phyloP scores from a whole-genome alignment of 768 basidiomycete genomes.

The Tylopilus plumbeoviolaceoides region DNA sequence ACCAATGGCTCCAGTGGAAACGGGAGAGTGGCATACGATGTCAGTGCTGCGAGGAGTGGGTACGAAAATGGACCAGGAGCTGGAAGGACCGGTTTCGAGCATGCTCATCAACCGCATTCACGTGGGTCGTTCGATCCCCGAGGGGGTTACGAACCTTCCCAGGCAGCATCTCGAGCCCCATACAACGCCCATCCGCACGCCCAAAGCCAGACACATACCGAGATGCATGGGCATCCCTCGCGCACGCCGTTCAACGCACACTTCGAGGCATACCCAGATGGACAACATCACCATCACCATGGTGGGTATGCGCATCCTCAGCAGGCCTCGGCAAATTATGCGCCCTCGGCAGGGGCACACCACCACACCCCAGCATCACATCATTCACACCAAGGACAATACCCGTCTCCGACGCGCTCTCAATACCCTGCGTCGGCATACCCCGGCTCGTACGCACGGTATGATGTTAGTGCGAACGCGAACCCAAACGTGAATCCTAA shows the following conservation, averaged over 20 bases:
- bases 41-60: constrained; percentile 12
- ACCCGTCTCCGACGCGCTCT: constrained; percentile 22
- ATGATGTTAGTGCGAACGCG: constrained; percentile 25
- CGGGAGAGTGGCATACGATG: constrained; percentile 22
- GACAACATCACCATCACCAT: constrained; percentile 21
- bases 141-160: constrained; percentile 22
- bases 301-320: constrained; percentile 20
- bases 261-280: constrained; percentile 29
- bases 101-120: constrained; percentile 24
- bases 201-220: constrained; percentile 17
- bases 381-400: constrained; percentile 23
- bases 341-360: constrained; percentile 21
- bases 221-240: constrained; percentile 17
- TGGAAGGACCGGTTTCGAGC: constrained; percentile 21
- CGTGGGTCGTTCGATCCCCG: constrained; percentile 28
- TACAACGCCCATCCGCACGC: constrained; percentile 18
- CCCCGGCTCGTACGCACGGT: constrained; percentile 26
- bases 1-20: constrained; percentile 8
- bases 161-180: constrained; percentile 17
- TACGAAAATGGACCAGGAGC: constrained; percentile 16
- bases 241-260: constrained; percentile 18
- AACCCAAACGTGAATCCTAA: constrained; percentile 15
- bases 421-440: constrained; percentile 25
- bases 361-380: constrained; percentile 21
- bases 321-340: constrained; percentile 16